Percentiles rank a stretch among this genome's conserved stretches.
Evolutionary conservation across 1,284 basidiomycete genomes (phyloP).

Genomic region (Papiliotrema fonsecae): DNA sequence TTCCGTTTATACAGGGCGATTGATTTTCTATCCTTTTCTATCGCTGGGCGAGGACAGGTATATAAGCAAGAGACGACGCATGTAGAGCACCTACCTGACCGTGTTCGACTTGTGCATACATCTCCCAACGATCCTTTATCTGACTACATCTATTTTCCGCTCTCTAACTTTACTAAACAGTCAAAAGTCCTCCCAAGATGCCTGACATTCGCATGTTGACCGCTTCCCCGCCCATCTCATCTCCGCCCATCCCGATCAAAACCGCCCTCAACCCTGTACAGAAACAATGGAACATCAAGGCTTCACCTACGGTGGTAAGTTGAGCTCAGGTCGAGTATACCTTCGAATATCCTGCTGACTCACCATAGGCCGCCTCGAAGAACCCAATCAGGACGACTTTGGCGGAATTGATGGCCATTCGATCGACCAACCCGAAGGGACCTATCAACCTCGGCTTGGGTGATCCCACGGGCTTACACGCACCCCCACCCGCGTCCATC

Average conservation of each 20-base stretch:
- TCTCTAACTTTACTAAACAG: not conserved
- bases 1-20: not conserved
- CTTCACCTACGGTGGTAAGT: slow-evolving; percentile 31
- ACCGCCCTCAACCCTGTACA: no score
- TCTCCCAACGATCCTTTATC: not conserved
- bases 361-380: slow-evolving; percentile 20
- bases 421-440: slow-evolving; percentile 25
- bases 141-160: not conserved
- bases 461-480: slow-evolving; percentile 43
- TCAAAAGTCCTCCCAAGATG: slow-evolving; percentile 9
- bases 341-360: no score
- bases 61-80: not conserved
- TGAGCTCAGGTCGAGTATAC: not conserved
- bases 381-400: slow-evolving; percentile 38
- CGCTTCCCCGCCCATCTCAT: not conserved
- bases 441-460: slow-evolving; percentile 48
- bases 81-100: not conserved
- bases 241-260: slow-evolving; percentile 7
- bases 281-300: slow-evolving; percentile 28
- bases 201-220: slow-evolving; percentile 25
- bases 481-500: slow-evolving; percentile 33
- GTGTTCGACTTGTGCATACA: not conserved
- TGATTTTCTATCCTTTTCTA: not conserved
- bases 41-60: not conserved
- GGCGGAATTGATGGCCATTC: slow-evolving; percentile 25